Conservation (phyloP, 306 rosid genomes). For the Ceratonia siliqua region DNA sequence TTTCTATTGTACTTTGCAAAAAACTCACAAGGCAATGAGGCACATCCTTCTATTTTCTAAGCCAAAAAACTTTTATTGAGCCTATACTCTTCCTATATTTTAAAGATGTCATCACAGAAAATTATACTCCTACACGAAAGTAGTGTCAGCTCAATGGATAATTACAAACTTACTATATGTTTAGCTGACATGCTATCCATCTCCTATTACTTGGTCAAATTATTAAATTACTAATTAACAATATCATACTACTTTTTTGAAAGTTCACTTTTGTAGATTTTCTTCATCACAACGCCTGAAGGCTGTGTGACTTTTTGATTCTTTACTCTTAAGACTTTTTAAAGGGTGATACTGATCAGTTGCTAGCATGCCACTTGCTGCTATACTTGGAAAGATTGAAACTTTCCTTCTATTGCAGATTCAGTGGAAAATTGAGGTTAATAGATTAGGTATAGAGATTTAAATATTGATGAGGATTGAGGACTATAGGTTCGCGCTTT, state of each 20-base stretch:
- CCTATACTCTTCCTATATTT: background rate
- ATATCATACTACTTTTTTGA: background rate
- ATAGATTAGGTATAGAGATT: background rate
- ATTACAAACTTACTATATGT: background rate
- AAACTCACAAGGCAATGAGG: constrained; percentile 3
- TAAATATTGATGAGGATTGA: too few relatives aligned
- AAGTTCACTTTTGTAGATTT: background rate
- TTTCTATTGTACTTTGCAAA: background rate
- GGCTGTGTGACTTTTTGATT: background rate
- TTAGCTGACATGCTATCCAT: constrained; percentile 19
- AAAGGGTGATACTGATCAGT: background rate
- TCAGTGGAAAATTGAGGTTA: background rate
- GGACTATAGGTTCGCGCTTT: background rate
- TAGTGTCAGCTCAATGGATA: background rate
- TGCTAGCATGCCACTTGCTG: background rate
- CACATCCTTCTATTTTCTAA: background rate
- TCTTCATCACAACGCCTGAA: background rate
- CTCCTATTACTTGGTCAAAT: constrained; percentile 7
- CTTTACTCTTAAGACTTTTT: constrained; percentile 4
- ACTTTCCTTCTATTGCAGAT: background rate
- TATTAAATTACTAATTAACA: constrained; percentile 5
- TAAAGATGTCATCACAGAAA: constrained; percentile 4
- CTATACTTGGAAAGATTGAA: background rate
- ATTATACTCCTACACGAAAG: background rate
- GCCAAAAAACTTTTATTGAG: background rate